Conservation (phyloP, 2,329 filamentous ascomycete species). For the Cladobotryum protrusum region DNA sequence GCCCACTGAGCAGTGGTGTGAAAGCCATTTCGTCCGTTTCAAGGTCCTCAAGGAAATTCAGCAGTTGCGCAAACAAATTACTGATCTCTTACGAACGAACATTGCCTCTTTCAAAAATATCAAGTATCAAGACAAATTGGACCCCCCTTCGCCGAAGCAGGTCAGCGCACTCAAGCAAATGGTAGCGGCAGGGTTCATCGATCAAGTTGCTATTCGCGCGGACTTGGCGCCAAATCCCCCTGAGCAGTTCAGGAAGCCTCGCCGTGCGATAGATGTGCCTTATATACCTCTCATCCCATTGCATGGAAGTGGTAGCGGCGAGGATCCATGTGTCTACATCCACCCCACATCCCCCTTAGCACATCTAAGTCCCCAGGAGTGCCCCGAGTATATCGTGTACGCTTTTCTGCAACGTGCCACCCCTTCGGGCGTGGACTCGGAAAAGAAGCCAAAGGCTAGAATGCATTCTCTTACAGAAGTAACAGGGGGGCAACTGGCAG, state of each 20-base stretch:
- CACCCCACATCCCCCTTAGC: conserved; percentile 81
- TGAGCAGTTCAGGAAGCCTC: conserved; percentile 61
- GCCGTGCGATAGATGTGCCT: conserved; percentile 83
- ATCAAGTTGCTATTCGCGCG: conserved; percentile 87
- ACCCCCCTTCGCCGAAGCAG: conserved; percentile 58
- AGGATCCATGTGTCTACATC: conserved; percentile 70
- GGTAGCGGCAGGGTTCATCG: conserved; percentile 84
- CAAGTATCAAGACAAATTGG: conserved; percentile 49
- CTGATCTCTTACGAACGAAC: conserved; percentile 70
- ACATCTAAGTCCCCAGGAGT: conserved; percentile 60
- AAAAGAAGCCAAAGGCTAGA: conserved; percentile 63
- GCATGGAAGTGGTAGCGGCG: conserved; percentile 32
- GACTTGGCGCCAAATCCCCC: conserved; percentile 74
- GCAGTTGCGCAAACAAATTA: conserved; percentile 77
- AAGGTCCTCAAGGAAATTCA: conserved; percentile 84
- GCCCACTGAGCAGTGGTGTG: conserved; percentile 67
- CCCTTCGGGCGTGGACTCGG: conserved; percentile 41
- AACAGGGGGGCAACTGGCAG: conserved; percentile 67
- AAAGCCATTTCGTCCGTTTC: conserved; percentile 73
- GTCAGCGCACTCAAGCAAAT: conserved; percentile 83
- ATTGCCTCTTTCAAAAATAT: conserved; percentile 59
- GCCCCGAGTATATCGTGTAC: conserved; percentile 85
- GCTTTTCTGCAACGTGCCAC: conserved; percentile 70
- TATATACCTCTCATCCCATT: conserved; percentile 80
- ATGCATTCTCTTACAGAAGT: conserved; percentile 85